phyloP scores from a whole-genome alignment of 1,284 basidiomycete genomes.

The Chalciporus sp. region DNA sequence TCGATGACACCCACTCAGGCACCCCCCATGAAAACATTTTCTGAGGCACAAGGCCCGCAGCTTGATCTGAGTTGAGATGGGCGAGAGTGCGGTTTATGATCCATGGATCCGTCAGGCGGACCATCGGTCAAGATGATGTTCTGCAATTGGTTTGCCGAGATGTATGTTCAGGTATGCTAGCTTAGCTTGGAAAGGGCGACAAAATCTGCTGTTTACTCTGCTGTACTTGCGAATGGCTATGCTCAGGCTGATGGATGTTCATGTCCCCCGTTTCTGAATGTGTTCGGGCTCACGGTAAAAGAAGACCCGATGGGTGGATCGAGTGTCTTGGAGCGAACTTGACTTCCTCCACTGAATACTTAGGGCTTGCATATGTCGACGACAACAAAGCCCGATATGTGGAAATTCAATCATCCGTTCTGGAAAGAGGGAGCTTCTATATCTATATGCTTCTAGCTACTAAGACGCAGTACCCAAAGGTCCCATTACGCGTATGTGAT shows the following conservation, averaged over 20 bases:
- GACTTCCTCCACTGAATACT: no score
- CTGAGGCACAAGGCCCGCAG: slow-evolving; percentile 19
- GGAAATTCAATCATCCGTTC: no score
- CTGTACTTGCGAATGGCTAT: not conserved
- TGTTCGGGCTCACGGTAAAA: not conserved
- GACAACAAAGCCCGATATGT: no score
- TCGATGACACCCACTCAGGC: slow-evolving; percentile 33
- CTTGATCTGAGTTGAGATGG: slow-evolving; percentile 33
- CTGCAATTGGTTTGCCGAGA: not conserved
- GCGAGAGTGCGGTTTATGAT: not conserved
- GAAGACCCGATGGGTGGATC: no score
- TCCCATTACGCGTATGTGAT: no score
- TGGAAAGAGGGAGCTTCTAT: no score
- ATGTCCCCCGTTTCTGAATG: not conserved
- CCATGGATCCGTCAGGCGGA: not conserved
- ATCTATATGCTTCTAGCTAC: no score
- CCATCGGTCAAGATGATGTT: not conserved
- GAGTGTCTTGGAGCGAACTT: no score
- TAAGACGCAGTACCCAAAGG: no score
- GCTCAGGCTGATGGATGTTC: not conserved
- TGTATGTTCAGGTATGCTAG: not conserved
- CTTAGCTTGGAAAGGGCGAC: not conserved
- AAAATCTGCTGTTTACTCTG: not conserved
- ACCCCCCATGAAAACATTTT: slow-evolving; percentile 15
- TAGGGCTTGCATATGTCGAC: no score